Evolutionary conservation across 73 alveolate genomes (phyloP), one percentile per base, ranked within the genome.

Genomic region (Symbiodinium pilosum): DNA sequence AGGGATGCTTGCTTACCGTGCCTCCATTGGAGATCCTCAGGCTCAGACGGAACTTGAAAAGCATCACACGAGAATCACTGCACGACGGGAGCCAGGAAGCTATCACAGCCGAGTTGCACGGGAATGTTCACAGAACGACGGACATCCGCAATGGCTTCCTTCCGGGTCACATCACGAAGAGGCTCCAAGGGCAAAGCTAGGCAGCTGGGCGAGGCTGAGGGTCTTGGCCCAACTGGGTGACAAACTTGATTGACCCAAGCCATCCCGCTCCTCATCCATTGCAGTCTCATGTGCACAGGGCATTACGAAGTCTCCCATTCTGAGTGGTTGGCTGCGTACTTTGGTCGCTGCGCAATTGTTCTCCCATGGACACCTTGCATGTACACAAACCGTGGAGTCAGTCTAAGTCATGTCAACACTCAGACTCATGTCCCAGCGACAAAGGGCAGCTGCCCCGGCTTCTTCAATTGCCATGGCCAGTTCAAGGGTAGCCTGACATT

Each of bases 401-500:
- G n/a, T n/a, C n/a, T n/a, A n/a, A n/a, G n/a, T n/a, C n/a, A n/a
- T n/a, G n/a, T n/a, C n/a, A n/a, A n/a, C n/a, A n/a, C n/a, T n/a
- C n/a, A n/a, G n/a, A n/a, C n/a, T n/a, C n/a, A n/a, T n/a, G 28
- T n/a, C 73, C 73, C 20, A 54, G 73, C 32, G 26, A 54, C 81
- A 64, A 20, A 64, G 81, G 12, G 81, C 81, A 38, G 81, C 81
- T 26, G 81, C 81, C 81, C 81, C 81, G 9, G 81, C 81, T 64
- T 64, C 39, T 38, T 64, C 81, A n/a, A 64, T 64, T 20, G 81
- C 81, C 81, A 64, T 64, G 38, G 81, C 81, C 30, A 64, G 81
- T 38, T 64, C 39, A 34, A 28, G 38, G 14, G 81, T 64, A 1
- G 11, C 81, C 38, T 64, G 38, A 28, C 34, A 38, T n/a, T 64